These are phyloP conservation scores for Teunomyces gatunensis DNA, from an alignment of 805 yeast species.

Conservation along the genomic window DNA sequence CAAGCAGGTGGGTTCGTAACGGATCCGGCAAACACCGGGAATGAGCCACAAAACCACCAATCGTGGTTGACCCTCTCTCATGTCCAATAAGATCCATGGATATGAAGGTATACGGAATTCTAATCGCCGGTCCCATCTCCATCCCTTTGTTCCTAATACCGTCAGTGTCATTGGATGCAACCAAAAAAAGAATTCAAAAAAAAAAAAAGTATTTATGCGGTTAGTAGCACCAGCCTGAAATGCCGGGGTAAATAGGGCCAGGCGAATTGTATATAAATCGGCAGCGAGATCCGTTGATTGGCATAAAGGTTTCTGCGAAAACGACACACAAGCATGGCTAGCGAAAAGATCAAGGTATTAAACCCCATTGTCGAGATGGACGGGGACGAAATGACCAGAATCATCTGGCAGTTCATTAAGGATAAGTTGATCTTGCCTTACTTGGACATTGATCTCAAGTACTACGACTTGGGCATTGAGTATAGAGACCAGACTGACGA, in stretches of 20 bases:
- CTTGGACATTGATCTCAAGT: conserved; percentile 69
- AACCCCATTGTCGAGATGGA: conserved; percentile 76
- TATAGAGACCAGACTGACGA: conserved; percentile 71
- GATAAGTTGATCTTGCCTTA: conserved; percentile 65
- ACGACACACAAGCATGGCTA: not conserved
- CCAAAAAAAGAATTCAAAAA: no score
- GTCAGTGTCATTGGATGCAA: not conserved
- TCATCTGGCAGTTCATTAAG: conserved; percentile 76
- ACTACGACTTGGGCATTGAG: conserved; percentile 69
- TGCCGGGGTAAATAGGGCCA: not conserved
- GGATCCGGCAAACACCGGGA: no score
- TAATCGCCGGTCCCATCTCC: no score
- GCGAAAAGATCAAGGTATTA: conserved; percentile 59
- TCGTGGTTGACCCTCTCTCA: no score
- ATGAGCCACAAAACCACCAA: no score
- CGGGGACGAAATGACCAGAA: conserved; percentile 86
- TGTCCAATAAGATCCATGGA: no score
- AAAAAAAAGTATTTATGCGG: not conserved
- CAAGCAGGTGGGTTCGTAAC: no score
- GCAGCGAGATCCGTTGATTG: not conserved
- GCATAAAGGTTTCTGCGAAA: not conserved
- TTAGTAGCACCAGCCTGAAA: not conserved
- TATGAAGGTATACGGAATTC: no score
- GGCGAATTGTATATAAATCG: not conserved
- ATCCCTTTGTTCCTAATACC: not conserved